Evolutionary conservation across 352 stramenopile species (phyloP).

Genomic region (Aphanomyces astaci): DNA sequence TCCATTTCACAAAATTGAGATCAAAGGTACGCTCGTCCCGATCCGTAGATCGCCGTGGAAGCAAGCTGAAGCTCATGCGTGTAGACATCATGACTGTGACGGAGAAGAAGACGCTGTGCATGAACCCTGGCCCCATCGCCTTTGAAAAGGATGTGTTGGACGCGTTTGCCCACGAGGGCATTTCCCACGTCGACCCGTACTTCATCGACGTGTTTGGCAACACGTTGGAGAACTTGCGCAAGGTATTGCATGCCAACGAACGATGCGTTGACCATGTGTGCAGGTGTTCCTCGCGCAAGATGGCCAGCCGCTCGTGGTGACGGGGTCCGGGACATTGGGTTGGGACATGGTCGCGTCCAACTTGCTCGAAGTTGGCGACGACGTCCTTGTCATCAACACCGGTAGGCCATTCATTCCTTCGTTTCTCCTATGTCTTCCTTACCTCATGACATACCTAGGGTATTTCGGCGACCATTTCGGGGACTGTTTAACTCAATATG

Average conservation of each 20-base stretch:
- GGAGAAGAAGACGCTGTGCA: constrained; percentile 57
- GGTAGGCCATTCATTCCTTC: constrained; percentile 25
- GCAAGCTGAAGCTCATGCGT: no score
- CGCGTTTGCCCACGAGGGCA: constrained; percentile 57
- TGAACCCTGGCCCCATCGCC: constrained; percentile 78
- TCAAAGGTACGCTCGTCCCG: no score
- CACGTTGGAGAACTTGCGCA: constrained; percentile 74
- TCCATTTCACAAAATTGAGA: no score
- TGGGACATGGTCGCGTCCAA: constrained; percentile 82
- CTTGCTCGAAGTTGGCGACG: constrained; percentile 49
- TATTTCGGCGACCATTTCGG: constrained; percentile 73
- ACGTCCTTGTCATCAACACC: constrained; percentile 65
- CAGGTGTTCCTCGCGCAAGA: constrained; percentile 56
- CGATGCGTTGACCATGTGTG: neutral
- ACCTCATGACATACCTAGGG: no score
- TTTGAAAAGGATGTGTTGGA: constrained; percentile 69
- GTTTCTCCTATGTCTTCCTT: neutral
- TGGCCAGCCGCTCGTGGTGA: constrained; percentile 59
- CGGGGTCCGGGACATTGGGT: constrained; percentile 56
- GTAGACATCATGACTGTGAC: neutral
- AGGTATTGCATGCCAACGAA: constrained; percentile 24
- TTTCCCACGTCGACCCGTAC: constrained; percentile 72
- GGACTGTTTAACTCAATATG: constrained; percentile 60
- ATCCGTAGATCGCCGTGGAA: no score
- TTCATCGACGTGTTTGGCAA: constrained; percentile 70